Conservation (phyloP, 2,329 filamentous ascomycete genomes). For the Ascocoryne sarcoides region DNA sequence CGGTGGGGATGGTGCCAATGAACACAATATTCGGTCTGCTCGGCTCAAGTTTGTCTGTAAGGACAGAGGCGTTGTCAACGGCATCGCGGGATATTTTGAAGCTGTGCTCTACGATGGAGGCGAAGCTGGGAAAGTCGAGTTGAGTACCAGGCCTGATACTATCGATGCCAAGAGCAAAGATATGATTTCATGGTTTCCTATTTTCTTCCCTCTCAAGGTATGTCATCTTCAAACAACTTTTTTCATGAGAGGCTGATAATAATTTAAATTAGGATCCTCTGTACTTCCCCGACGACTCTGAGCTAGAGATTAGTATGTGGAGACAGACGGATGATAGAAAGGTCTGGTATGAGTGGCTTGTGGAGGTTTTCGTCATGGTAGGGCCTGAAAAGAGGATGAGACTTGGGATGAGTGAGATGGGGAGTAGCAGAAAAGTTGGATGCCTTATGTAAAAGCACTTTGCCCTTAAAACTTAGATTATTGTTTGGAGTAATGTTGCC, state of each 20-base stretch:
- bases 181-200: slow-evolving; percentile 99
- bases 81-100: slow-evolving; percentile 91
- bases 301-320: slow-evolving; percentile 91
- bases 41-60: slow-evolving; percentile 70
- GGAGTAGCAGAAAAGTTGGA: slow-evolving; percentile 60
- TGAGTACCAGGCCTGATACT: slow-evolving; percentile 85
- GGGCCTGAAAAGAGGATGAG: slow-evolving; percentile 54
- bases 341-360: slow-evolving; percentile 98
- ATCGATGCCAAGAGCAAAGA: slow-evolving; percentile 91
- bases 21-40: slow-evolving; percentile 80
- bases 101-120: slow-evolving; percentile 71
- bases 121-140: slow-evolving; percentile 56
- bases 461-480: no score
- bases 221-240: slow-evolving; percentile 22
- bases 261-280: slow-evolving; percentile 63
- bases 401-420: slow-evolving; percentile 56
- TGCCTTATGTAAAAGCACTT: slow-evolving; percentile 56
- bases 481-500: no score
- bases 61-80: slow-evolving; percentile 77
- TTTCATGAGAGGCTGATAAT: slow-evolving; percentile 9
- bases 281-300: slow-evolving; percentile 73
- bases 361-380: slow-evolving; percentile 70
- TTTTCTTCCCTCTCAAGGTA: slow-evolving; percentile 94
- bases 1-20: slow-evolving; percentile 73
- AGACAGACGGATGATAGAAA: slow-evolving; percentile 88